Base-by-base conservation (phyloP, 805 yeast species). In the Candida tibetensis region DNA sequence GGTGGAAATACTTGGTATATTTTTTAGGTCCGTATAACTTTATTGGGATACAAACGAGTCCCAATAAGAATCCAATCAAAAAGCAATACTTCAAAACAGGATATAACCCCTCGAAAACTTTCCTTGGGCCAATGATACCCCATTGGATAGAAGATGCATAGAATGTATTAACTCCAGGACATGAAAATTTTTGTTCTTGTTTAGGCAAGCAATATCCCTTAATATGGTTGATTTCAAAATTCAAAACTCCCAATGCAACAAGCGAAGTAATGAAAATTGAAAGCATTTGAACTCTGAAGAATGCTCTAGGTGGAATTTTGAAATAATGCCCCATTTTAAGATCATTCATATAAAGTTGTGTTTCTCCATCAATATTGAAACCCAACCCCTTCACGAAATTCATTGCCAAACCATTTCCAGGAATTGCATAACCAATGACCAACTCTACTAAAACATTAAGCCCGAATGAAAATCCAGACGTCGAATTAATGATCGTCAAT, bases 301-400 rank as follows among this genome's bases (percentile, higher is more conserved):
- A 62, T 1, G 79, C 66, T 42, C 79, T 66, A 2, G 87, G 88
- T 0, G 84, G 78, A 14, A 82, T 62, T 47, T 79, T 79, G 51
- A 79, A 57, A 51, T 83, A 83, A 43, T 82, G 86, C 2, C 77
- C 85, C 53, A 77, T 54, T 49, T 82, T 82, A 68, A 76, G 74
- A 48, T 79, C 82, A 6, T 69, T 63, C 22, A 76, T 63, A 51
- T 70, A 79, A 37, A 68, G 62, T 28, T 76, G 66, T 1, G 84
- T 83, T 49, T 79, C 83, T 34, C 72, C 71, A 59, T 73, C 74
- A 27, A 78, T 69, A 46, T 74, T 73, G 54, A 70, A 76, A 18
- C 84, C 82, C 47, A 71, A 72, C 7, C 81, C 74, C 57, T 79
- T 80, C 63, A 79, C 69, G 47, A 76, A 70, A 71, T 50, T 55